Evolutionary conservation across 1,284 basidiomycete genomes (phyloP), one percentile per base, ranked within the genome.

Genomic region (Moesziomyces sp.): DNA sequence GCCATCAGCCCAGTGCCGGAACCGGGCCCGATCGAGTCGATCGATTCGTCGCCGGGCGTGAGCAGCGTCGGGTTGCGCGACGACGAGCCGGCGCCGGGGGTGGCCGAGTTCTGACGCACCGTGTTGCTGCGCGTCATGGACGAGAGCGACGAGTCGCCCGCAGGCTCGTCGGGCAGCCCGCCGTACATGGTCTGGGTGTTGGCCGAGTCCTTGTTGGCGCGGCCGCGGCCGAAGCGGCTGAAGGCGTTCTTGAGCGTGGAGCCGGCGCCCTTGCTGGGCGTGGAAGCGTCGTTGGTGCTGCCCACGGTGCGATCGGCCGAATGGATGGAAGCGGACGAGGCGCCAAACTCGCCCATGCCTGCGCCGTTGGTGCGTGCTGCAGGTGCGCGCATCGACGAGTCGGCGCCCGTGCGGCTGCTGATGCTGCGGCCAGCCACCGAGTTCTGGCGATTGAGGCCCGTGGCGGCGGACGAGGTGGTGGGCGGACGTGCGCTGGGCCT

Each of bases 191-290:
- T 76, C 24, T 62, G 54, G 1, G 67, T 67, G 53, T 78, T 72
- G 55, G 52, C 34, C 2, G 62, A 53, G 23, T 78, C 74, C 57
- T 74, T 77, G 58, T 72, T 70, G 49, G 67, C 63, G 14, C 70
- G 62, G 19, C 68, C 57, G 18, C 76, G 62, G 16, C 78, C 77
- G 56, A 80, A 68, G 19, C 78, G 62, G 46, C 71, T 76, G 54
- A 80, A 63, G 19, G 78, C 78, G 46, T 69, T 74, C 57, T 76
- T 75, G 54, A 79, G 56, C 4, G 77, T 77, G 23, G 73, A 71
- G 14, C 76, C 68, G 18, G 64, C 73, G 23, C 58, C 65, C 34
- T 68, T 61, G 63, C 60, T 67, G n/a, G 68, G 65, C 3, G 70
- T 73, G 18, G 30, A 13, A 0, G 53, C 44, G 16, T 52, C 49